These are phyloP conservation scores for Herpetospermum pedunculosum DNA, from an alignment of 306 rosid species.

Conservation along the genomic window DNA sequence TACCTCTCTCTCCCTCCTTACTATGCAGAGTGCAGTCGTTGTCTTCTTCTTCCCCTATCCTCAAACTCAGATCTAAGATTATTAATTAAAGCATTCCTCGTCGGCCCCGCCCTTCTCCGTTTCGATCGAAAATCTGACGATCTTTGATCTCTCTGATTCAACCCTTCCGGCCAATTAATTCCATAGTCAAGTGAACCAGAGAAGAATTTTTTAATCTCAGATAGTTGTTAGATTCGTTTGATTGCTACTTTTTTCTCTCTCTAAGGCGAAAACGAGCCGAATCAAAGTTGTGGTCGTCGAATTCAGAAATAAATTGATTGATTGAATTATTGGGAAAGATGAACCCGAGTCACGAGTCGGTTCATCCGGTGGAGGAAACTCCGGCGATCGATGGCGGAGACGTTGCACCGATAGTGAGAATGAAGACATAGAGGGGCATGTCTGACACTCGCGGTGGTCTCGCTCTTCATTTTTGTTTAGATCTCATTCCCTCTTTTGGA, in stretches of 20 bases:
- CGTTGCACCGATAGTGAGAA: conserved; percentile 53
- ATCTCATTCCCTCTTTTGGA: too few species aligned
- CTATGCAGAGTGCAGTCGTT: too few species aligned
- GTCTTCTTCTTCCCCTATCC: too few species aligned
- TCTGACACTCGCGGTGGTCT: conserved; percentile 84
- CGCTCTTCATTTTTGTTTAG: too few species aligned
- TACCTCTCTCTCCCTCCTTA: too few species aligned
- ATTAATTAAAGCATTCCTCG: not conserved
- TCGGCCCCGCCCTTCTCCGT: not conserved
- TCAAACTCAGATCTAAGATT: too few species aligned
- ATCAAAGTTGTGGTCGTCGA: not conserved
- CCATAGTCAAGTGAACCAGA: not conserved
- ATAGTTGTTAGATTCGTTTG: not conserved
- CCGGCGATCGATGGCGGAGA: conserved; percentile 43
- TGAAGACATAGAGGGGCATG: conserved; percentile 89
- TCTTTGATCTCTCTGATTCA: not conserved
- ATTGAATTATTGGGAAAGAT: conserved; percentile 23
- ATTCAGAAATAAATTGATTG: not conserved
- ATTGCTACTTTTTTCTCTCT: not conserved
- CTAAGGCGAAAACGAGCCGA: not conserved
- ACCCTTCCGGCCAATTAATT: not conserved
- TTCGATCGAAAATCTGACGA: not conserved
- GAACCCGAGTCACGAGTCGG: conserved; percentile 78
- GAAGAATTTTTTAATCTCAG: not conserved
- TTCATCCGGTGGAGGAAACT: conserved; percentile 64